Conservation (phyloP, 139 green algal species). For the Chlorella sp. region DNA sequence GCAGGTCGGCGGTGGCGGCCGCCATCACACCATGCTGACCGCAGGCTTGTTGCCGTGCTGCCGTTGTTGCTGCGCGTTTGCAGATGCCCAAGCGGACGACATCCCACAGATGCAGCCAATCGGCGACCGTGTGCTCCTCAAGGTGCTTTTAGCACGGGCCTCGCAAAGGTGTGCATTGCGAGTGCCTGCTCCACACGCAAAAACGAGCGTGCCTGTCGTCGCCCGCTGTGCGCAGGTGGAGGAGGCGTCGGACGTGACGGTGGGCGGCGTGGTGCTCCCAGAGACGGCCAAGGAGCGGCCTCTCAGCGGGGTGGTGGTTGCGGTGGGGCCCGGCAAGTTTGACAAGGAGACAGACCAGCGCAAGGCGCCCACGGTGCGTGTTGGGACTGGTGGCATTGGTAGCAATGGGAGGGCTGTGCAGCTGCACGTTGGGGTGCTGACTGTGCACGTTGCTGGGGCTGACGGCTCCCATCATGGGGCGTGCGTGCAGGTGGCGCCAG, state of each 20-base stretch:
- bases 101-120: constrained; percentile 80
- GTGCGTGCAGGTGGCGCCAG: constrained; percentile 39
- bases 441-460: no score
- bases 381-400: no score
- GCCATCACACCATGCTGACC: no score
- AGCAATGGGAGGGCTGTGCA: no score
- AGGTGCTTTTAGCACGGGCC: constrained; percentile 30
- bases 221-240: constrained; percentile 55
- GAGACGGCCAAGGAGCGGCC: constrained; percentile 84
- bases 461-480: no score
- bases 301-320: constrained; percentile 57
- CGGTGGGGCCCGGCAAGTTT: constrained; percentile 60
- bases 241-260: constrained; percentile 64
- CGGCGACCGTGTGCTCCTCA: constrained; percentile 81
- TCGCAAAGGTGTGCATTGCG: background rate
- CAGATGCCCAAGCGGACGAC: constrained; percentile 73
- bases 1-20: no score
- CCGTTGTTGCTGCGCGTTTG: background rate
- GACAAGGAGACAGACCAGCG: constrained; percentile 53
- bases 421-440: no score
- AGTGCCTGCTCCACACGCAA: no score
- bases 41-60: background rate
- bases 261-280: constrained; percentile 89
- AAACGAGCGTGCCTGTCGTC: no score
- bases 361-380: constrained; percentile 47